These are phyloP conservation scores for Trichoderma aggressivum DNA, from an alignment of 2,329 filamentous ascomycete species.

Conservation along the genomic window DNA sequence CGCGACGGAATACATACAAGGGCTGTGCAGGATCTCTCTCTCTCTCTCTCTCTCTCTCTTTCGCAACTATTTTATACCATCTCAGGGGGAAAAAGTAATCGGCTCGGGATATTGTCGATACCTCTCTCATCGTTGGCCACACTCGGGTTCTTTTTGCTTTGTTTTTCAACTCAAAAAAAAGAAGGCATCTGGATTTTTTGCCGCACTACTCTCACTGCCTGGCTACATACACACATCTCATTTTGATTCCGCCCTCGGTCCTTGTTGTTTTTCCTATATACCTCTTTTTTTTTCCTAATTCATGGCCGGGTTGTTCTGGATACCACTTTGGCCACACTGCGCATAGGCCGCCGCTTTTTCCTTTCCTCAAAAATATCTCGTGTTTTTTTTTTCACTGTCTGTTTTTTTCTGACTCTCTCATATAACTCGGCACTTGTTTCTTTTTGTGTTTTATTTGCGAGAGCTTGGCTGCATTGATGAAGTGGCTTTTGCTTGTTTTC, in stretches of 20 bases:
- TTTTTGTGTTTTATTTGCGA: not conserved
- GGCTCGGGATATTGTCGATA: not conserved
- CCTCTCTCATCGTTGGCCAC: conserved; percentile 1
- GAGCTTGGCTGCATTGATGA: not conserved
- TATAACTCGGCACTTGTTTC: not conserved
- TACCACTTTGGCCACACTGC: conserved; percentile 24
- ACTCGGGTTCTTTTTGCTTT: not conserved
- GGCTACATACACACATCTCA: not conserved
- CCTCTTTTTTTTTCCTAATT: not conserved
- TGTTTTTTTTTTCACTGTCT: not conserved
- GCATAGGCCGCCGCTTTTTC: conserved; percentile 13
- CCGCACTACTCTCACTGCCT: not conserved
- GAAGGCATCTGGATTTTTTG: not conserved
- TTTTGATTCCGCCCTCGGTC: not conserved
- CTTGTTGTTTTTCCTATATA: not conserved
- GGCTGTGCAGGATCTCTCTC: conserved; percentile 11
- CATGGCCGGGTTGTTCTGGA: conserved; percentile 37
- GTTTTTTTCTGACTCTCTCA: not conserved
- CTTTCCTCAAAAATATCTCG: not conserved
- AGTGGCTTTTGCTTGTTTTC: conserved; percentile 3
- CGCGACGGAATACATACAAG: not conserved
- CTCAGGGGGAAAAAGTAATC: not conserved
- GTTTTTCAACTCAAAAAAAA: not conserved
- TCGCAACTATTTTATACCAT: conserved; percentile 12
- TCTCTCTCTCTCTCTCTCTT: not conserved